Conservation (phyloP, 2,329 filamentous ascomycete genomes). For the Fusarium sp. region DNA sequence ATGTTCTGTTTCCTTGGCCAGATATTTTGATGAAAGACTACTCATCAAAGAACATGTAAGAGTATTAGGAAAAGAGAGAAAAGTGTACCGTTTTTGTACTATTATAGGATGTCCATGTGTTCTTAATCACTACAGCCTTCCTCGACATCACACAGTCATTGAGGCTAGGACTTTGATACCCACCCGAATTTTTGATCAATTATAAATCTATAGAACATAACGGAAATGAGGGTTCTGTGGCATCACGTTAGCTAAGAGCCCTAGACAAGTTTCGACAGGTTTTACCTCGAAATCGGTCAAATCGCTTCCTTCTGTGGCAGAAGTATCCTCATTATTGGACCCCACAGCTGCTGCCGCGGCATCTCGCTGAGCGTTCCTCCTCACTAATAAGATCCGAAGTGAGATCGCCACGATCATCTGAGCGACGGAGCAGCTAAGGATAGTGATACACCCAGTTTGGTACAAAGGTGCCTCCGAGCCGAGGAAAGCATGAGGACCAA, state of each 20-base stretch:
- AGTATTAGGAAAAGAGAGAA: not conserved
- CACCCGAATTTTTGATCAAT: rapidly evolving
- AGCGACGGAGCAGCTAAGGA: slow-evolving; percentile 29
- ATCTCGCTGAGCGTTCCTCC: slow-evolving; percentile 34
- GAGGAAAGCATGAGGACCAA: slow-evolving; percentile 55
- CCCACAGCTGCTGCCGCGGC: slow-evolving; percentile 7
- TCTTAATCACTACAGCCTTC: not conserved
- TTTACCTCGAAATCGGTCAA: slow-evolving; percentile 43
- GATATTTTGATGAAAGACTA: not conserved
- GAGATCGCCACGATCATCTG: slow-evolving; percentile 39
- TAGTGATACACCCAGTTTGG: slow-evolving; percentile 61
- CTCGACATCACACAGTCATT: too few species aligned
- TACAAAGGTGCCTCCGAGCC: slow-evolving; percentile 61
- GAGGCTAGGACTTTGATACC: too few species aligned
- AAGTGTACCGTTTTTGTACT: not conserved
- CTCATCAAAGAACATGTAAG: not conserved
- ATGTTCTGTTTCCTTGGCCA: slow-evolving; percentile 46
- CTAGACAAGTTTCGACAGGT: rapidly evolving
- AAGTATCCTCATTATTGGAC: not conserved
- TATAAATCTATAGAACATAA: slow-evolving; percentile 14
- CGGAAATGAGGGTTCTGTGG: slow-evolving; percentile 36
- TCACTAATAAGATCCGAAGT: slow-evolving; percentile 21
- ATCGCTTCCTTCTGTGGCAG: slow-evolving; percentile 20
- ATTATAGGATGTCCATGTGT: not conserved
- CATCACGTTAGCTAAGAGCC: not conserved